Percentiles rank a stretch among this genome's conserved stretches.
Evolutionary conservation across 2,329 filamentous ascomycete species (phyloP).

Genomic region (Myriosclerotinia duriaeana): DNA sequence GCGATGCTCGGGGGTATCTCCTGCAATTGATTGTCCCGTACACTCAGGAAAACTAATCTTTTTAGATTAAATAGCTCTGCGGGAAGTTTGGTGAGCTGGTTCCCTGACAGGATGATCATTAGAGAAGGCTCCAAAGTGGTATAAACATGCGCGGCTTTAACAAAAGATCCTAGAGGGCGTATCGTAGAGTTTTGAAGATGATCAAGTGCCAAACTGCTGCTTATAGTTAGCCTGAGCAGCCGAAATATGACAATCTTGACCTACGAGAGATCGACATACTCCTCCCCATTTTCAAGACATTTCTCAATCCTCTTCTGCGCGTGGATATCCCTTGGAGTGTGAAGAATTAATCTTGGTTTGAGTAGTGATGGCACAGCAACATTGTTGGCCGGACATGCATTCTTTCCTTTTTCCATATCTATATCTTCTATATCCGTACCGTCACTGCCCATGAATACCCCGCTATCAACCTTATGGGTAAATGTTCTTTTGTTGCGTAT

Average conservation of each 20-base stretch:
- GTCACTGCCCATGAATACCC: slow-evolving; percentile 67
- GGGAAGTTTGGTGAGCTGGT: slow-evolving; percentile 57
- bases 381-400: neutral
- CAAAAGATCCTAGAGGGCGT: slow-evolving; percentile 54
- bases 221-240: slow-evolving; percentile 24
- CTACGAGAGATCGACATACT: slow-evolving; percentile 62
- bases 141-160: slow-evolving; percentile 44
- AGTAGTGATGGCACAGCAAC: neutral
- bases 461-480: slow-evolving; percentile 64
- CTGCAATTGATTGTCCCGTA: slow-evolving; percentile 62
- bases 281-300: slow-evolving; percentile 58
- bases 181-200: slow-evolving; percentile 57
- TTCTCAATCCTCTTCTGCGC: slow-evolving; percentile 50
- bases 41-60: slow-evolving; percentile 62
- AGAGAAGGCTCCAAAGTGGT: slow-evolving; percentile 58
- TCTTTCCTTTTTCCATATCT: neutral
- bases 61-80: slow-evolving; percentile 60
- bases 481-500: slow-evolving; percentile 51
- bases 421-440: slow-evolving; percentile 46
- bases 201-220: slow-evolving; percentile 44
- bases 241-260: slow-evolving; percentile 35
- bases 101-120: slow-evolving; percentile 61
- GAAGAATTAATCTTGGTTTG: slow-evolving; percentile 12
- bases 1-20: slow-evolving; percentile 61
- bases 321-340: slow-evolving; percentile 14